Evolutionary conservation across 805 yeast species (phyloP).

Genomic region (Lipomyces japonicus): DNA sequence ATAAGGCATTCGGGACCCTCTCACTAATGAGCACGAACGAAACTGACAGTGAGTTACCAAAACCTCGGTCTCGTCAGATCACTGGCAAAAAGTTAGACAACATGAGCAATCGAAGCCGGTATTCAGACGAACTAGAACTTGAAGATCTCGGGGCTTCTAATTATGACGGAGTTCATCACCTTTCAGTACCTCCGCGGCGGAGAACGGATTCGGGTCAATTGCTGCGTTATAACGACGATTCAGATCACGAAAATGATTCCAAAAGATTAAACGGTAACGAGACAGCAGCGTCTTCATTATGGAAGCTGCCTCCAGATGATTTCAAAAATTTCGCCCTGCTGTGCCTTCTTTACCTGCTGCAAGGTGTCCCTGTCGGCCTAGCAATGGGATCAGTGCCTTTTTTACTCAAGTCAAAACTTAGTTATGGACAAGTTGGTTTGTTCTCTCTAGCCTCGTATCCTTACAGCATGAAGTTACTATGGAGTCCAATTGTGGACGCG

Average conservation of each 20-base stretch:
- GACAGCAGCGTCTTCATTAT: slow-evolving; percentile 22
- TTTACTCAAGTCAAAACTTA: slow-evolving; percentile 71
- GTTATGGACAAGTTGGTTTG: slow-evolving; percentile 85
- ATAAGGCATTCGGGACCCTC: too few relatives aligned
- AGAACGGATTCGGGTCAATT: slow-evolving; percentile 5
- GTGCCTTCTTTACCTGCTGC: slow-evolving; percentile 72
- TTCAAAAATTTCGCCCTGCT: slow-evolving; percentile 71
- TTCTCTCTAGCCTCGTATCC: slow-evolving; percentile 94
- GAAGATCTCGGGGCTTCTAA: slow-evolving; percentile 27
- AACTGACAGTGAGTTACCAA: too few relatives aligned
- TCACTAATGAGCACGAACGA: too few relatives aligned
- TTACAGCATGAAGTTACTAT: slow-evolving; percentile 80
- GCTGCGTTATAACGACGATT: slow-evolving; percentile 14
- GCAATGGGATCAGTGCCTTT: slow-evolving; percentile 95
- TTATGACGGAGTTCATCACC: slow-evolving; percentile 23
- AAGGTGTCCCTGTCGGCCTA: slow-evolving; percentile 95
- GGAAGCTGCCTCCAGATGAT: slow-evolving; percentile 44
- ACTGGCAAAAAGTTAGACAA: neutral
- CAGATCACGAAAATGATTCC: neutral
- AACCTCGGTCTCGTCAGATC: slow-evolving; percentile 1
- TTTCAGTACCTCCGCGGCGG: slow-evolving; percentile 21
- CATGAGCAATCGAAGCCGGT: neutral
- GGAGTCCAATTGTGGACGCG: slow-evolving; percentile 97
- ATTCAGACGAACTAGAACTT: slow-evolving; percentile 7
- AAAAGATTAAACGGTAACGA: neutral